Conservation (phyloP, 176 grass and related monocot genomes). For the Ensete glaucum region DNA sequence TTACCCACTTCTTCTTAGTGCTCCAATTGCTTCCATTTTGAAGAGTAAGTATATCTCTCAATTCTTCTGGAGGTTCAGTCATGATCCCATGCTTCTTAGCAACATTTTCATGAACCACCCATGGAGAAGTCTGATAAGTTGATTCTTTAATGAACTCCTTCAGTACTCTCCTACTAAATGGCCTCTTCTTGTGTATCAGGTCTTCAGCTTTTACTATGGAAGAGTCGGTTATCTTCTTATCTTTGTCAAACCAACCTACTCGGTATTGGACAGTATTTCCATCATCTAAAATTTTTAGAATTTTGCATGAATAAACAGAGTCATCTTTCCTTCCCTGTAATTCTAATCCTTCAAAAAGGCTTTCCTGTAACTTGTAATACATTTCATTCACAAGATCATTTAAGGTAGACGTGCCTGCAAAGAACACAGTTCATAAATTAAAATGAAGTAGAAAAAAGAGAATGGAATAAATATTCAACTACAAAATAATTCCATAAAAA, state of each 20-base stretch:
- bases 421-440: conserved; percentile 14
- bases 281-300: conserved; percentile 53
- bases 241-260: conserved; percentile 70
- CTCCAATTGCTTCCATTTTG: conserved; percentile 24
- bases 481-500: background rate
- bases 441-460: background rate
- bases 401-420: conserved; percentile 66
- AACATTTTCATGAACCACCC: conserved; percentile 66
- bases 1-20: conserved; percentile 17
- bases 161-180: conserved; percentile 41
- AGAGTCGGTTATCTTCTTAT: conserved; percentile 42
- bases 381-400: conserved; percentile 58
- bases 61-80: conserved; percentile 47
- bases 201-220: conserved; percentile 53
- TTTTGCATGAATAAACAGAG: conserved; percentile 53
- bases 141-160: conserved; percentile 69
- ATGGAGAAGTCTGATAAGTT: conserved; percentile 52
- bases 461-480: background rate
- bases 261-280: conserved; percentile 33
- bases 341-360: conserved; percentile 71
- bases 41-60: conserved; percentile 41
- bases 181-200: conserved; percentile 51
- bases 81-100: conserved; percentile 55
- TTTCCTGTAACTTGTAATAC: conserved; percentile 39
- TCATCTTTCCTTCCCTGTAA: conserved; percentile 56